These are phyloP conservation scores for Capsicum pubescens DNA, from an alignment of 257 asterid species.

Conservation along the genomic window DNA sequence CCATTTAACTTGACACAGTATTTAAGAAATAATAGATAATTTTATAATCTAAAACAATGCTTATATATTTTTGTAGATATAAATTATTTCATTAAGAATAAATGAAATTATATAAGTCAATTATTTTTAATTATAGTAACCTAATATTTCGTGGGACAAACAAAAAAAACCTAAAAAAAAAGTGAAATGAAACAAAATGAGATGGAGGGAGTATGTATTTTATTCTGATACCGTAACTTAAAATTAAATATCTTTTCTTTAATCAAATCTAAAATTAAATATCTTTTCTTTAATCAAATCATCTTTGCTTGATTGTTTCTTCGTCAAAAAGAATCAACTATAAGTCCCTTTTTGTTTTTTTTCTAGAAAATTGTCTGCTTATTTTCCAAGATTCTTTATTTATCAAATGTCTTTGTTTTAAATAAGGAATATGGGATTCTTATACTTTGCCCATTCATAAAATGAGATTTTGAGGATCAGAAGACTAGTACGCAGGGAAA, in stretches of 20 bases:
- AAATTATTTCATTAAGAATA: no score
- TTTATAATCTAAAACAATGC: no score
- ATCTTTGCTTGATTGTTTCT: background rate
- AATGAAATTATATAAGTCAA: no score
- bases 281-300: background rate
- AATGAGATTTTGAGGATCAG: no score
- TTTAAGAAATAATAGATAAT: no score
- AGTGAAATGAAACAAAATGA: no score
- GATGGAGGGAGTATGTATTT: background rate
- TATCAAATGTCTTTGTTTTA: background rate
- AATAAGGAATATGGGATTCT: background rate
- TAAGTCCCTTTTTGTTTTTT: background rate
- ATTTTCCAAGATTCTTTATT: background rate
- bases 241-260: background rate
- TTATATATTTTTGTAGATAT: no score
- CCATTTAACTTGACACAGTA: no score
- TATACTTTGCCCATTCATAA: background rate
- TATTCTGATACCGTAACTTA: background rate
- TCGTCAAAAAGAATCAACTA: conserved; percentile 12
- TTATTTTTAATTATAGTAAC: no score
- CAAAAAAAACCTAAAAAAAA: no score
- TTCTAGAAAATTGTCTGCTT: background rate
- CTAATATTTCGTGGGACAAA: no score
- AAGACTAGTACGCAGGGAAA: no score
- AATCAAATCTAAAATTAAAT: background rate